Conservation (phyloP, 2,329 filamentous ascomycete genomes). For the Dothideomycetes sp. region DNA sequence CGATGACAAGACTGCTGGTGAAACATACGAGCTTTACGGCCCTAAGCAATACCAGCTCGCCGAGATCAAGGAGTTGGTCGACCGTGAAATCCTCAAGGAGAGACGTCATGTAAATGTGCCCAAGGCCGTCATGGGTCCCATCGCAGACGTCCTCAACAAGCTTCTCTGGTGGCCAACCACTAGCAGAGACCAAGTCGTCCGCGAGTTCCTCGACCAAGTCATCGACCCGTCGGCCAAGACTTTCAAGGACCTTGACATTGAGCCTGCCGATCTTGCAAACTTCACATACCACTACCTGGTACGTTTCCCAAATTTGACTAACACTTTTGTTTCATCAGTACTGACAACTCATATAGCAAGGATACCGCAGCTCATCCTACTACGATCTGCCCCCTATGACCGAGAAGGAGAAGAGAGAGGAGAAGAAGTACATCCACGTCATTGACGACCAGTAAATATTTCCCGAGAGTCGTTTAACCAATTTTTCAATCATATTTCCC, state of each 20-base stretch:
- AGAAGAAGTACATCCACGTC: conserved; percentile 95
- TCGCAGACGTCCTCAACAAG: conserved; percentile 67
- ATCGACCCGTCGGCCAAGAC: conserved; percentile 91
- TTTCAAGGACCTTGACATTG: conserved; percentile 85
- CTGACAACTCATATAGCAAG: conserved; percentile 55
- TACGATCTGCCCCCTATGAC: conserved; percentile 92
- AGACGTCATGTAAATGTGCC: conserved; percentile 87
- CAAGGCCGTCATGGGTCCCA: conserved; percentile 66
- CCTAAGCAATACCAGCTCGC: conserved; percentile 85
- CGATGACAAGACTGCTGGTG: conserved; percentile 78
- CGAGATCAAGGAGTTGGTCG: conserved; percentile 79
- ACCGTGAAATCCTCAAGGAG: conserved; percentile 85
- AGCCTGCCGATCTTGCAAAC: conserved; percentile 75
- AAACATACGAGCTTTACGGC: conserved; percentile 92
- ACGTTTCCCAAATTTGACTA: conserved; percentile 31
- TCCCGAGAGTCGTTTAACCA: not conserved
- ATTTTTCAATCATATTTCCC: too few species aligned
- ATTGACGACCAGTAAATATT: conserved; percentile 65
- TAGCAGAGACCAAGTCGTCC: conserved; percentile 77
- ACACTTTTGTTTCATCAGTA: conserved; percentile 16
- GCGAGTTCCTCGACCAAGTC: conserved; percentile 84
- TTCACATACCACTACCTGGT: conserved; percentile 92
- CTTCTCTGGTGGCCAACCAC: conserved; percentile 80
- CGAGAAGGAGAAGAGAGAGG: conserved; percentile 86
- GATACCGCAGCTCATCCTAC: conserved; percentile 77